Evolutionary conservation across 345 rosid genomes (phyloP).

Genomic region (Eucalyptus shirleyi): DNA sequence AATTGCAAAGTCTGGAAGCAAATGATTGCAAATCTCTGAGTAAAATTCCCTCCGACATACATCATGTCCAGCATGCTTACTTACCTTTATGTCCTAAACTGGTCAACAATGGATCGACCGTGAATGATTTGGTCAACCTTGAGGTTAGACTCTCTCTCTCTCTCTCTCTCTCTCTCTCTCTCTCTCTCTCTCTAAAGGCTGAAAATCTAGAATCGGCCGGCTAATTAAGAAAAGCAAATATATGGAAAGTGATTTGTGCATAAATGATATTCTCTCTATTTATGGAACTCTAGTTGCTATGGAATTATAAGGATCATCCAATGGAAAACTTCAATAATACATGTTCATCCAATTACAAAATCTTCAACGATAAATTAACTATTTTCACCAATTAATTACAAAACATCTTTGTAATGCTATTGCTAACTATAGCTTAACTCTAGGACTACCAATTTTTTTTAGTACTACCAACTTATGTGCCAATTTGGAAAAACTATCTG

Average conservation of each 20-base stretch:
- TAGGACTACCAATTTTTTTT: too few relatives aligned
- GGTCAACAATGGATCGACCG: rapidly evolving
- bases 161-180: neutral
- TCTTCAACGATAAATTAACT: neutral
- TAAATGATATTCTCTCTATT: neutral
- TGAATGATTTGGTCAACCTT: neutral
- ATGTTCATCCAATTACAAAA: neutral
- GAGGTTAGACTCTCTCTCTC: too few relatives aligned
- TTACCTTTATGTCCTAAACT: too few relatives aligned
- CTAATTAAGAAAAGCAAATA: neutral
- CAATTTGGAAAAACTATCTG: neutral
- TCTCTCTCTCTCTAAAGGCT: neutral
- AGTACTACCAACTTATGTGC: neutral
- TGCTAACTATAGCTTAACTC: too few relatives aligned
- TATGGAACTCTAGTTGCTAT: neutral
- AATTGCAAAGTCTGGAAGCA: rapidly evolving
- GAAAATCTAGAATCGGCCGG: rapidly evolving
- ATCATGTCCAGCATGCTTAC: rapidly evolving
- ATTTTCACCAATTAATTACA: too few relatives aligned
- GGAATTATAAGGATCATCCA: neutral
- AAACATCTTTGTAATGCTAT: too few relatives aligned
- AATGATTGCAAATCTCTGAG: neutral
- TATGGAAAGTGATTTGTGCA: neutral
- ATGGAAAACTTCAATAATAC: neutral
- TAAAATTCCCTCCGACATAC: neutral